Evolutionary conservation across 2,329 filamentous ascomycete genomes (phyloP).

Genomic region (Trichoderma sp.): DNA sequence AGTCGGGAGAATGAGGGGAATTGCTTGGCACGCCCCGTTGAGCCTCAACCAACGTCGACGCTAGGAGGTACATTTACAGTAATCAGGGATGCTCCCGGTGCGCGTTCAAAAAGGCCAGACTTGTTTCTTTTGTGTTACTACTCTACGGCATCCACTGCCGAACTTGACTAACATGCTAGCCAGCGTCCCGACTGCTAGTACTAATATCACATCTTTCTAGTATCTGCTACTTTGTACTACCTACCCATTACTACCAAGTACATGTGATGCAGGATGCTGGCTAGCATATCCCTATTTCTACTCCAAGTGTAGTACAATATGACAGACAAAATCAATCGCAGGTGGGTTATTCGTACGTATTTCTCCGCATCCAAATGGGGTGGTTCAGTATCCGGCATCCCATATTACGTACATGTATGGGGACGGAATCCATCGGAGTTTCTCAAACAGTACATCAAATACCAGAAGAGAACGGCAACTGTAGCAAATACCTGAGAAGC

Average conservation of each 20-base stretch:
- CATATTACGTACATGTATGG: not conserved
- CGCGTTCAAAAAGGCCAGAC: no score
- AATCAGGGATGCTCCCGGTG: not conserved
- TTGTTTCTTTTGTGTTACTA: not conserved
- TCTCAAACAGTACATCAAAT: not conserved
- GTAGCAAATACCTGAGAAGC: not conserved
- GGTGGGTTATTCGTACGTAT: not conserved
- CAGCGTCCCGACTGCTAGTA: no score
- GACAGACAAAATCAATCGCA: no score
- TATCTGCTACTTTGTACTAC: no score
- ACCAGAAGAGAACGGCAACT: not conserved
- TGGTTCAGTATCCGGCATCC: not conserved
- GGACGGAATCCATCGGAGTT: not conserved
- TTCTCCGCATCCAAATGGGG: not conserved
- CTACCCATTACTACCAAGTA: no score
- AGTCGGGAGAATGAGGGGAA: not conserved
- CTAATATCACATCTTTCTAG: no score
- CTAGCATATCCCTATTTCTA: no score
- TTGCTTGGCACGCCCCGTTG: not conserved
- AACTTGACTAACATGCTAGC: not conserved
- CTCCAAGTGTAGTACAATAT: no score
- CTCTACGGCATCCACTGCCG: conserved; percentile 7
- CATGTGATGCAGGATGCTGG: no score
- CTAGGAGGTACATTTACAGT: no score
- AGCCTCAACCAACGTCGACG: not conserved